phyloP scores from a whole-genome alignment of 257 asterid species.

The Scutellaria galericulata region DNA sequence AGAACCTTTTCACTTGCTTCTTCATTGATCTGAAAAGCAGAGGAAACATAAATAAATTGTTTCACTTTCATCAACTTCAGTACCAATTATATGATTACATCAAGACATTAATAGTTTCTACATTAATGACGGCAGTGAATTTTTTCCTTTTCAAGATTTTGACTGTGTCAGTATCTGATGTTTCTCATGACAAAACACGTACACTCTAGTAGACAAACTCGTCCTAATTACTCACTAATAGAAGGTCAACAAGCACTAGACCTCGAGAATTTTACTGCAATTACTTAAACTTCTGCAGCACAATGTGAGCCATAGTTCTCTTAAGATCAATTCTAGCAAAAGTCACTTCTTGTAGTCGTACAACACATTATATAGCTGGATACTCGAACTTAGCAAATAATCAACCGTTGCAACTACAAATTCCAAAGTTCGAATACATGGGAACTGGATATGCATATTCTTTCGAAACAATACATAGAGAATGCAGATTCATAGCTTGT shows the following conservation, averaged over 20 bases:
- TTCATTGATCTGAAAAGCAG: conserved; percentile 77
- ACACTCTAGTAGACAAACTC: not conserved
- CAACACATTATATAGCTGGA: not conserved
- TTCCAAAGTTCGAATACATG: not conserved
- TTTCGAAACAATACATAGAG: not conserved
- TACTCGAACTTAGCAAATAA: conserved; percentile 6
- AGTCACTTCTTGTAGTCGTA: not conserved
- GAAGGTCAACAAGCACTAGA: not conserved
- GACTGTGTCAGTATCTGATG: not conserved
- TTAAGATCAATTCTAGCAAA: not conserved
- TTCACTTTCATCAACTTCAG: not conserved
- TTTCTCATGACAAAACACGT: not conserved
- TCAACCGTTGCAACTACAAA: not conserved
- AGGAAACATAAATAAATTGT: conserved; percentile 16
- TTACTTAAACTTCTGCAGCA: not conserved
- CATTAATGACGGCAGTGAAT: not conserved
- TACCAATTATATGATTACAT: not conserved
- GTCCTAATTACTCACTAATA: conserved; percentile 13
- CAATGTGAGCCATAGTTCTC: not conserved
- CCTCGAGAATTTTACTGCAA: not conserved
- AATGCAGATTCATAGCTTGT: not conserved
- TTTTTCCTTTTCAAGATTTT: not conserved
- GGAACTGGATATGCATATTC: not conserved
- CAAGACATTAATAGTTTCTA: not conserved
- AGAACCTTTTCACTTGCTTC: conserved; percentile 88